Base-by-base conservation (phyloP, 1,139 yeast species). In the Yamadazyma diospyri region DNA sequence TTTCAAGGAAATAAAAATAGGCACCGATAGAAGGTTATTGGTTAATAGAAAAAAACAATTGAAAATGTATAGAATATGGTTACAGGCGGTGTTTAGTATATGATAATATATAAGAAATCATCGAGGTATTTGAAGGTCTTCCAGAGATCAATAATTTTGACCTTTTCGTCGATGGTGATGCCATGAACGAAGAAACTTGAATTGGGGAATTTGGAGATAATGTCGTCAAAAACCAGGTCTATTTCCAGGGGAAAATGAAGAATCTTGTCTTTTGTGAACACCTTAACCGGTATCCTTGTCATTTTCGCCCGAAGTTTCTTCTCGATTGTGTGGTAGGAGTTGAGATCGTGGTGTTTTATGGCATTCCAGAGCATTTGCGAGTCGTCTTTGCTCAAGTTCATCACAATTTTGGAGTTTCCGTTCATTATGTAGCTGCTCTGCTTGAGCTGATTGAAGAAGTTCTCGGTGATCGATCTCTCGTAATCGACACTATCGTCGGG, bases 21-120 rank as follows among this genome's bases (percentile, higher is more conserved):
- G 88, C 1, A 82, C 95, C 1, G 98, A 92, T 61, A 74, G 97
- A 55, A 68, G 98, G 47, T 68, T 92, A 44, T 67, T 92, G 48
- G 97, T 94, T 23, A 92, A 92, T 57, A 72, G 99, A 52, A 89
- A 89, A 63, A 81, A 92, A 51, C 84, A 82, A 54, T 63, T 92
- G 46, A 92, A 92, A 59, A 92, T 92, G 99, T 92, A 87, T 56
- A 72, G 99, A 49, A 87, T 88, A 42, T 92, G 99, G 99, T 64
- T 92, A 39, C 98, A 92, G 59, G 97, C 94, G 3, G 88, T 84
- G 24, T 89, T 89, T 55, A 73, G 65, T 38, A 73, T 21, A 13
- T 24, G 28, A 20, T 18, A 9, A 35, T 54, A 54, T 88, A 92
- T 43, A 88, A 56, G 51, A 84, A 86, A 30, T 89, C 88, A 56